A percentile compares a stretch with the other conserved stretches of the same genome.
Evolutionary conservation across 2,329 filamentous ascomycete species (phyloP).

Genomic region (Cercospora sp.): DNA sequence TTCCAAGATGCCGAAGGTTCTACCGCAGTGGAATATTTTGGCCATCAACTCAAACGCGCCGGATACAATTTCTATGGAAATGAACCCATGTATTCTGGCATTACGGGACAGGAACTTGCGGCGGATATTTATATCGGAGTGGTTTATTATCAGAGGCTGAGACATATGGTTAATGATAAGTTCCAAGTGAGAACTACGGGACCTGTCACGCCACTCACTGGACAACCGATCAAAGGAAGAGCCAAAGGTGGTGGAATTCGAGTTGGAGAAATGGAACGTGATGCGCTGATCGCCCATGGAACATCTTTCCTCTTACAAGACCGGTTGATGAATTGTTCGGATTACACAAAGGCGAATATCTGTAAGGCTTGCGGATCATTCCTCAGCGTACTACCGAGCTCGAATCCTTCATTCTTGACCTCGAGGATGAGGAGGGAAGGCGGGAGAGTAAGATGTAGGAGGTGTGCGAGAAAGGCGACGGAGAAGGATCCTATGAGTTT

Average conservation of each 20-base stretch:
- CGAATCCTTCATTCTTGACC: constrained; percentile 37
- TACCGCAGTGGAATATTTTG: constrained; percentile 91
- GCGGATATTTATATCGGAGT: constrained; percentile 96
- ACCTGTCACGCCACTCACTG: constrained; percentile 83
- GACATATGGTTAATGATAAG: constrained; percentile 99
- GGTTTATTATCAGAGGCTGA: constrained; percentile 95
- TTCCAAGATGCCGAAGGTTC: constrained; percentile 79
- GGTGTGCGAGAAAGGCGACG: constrained; percentile 39
- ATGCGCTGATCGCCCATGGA: constrained; percentile 90
- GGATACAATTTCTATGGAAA: constrained; percentile 99
- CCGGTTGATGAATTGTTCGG: constrained; percentile 93
- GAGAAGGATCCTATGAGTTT: constrained; percentile 51
- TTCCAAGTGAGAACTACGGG: constrained; percentile 97
- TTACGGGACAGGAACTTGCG: constrained; percentile 89
- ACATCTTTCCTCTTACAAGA: constrained; percentile 94
- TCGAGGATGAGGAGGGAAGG: constrained; percentile 29
- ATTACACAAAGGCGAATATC: constrained; percentile 86
- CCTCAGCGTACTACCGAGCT: constrained; percentile 79
- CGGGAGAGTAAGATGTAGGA: constrained; percentile 39
- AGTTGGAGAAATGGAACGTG: constrained; percentile 98
- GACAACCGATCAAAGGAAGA: constrained; percentile 94
- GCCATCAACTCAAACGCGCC: constrained; percentile 89
- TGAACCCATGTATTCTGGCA: constrained; percentile 97
- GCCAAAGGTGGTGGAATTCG: constrained; percentile 97
- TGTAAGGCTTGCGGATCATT: constrained; percentile 90